Conservation (phyloP, 768 basidiomycete genomes). For the Lactarius psammicola region DNA sequence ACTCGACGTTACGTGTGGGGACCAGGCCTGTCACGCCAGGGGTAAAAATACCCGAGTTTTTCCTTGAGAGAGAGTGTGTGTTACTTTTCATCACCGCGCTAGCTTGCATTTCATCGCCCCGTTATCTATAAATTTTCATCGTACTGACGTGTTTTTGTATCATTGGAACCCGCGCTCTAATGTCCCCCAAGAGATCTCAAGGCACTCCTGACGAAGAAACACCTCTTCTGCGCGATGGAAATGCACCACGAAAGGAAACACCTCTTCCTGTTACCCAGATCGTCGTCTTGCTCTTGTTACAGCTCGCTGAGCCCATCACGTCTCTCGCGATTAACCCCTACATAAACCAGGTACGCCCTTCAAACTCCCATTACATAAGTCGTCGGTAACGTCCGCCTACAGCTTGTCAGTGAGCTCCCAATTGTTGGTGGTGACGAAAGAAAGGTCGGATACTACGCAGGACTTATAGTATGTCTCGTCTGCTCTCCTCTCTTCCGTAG, state of each 20-base stretch:
- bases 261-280: constrained; percentile 50
- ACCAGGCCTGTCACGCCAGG: too few relatives aligned
- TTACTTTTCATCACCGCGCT: too few relatives aligned
- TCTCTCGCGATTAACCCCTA: constrained; percentile 50
- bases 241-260: constrained; percentile 32
- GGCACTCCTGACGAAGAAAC: constrained; percentile 10
- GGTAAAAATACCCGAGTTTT: too few relatives aligned
- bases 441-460: constrained; percentile 50
- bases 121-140: not conserved
- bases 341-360: constrained; percentile 44
- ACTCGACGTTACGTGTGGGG: too few relatives aligned
- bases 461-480: constrained; percentile 43
- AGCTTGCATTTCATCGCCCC: too few relatives aligned
- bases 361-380: not conserved
- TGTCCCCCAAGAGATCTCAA: constrained; percentile 3
- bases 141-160: not conserved
- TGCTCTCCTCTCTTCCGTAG: not conserved
- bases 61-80: too few relatives aligned
- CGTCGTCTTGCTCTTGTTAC: constrained; percentile 43
- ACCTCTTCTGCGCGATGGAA: constrained; percentile 10
- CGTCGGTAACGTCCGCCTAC: not conserved
- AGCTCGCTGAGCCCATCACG: constrained; percentile 49
- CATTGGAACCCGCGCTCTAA: not conserved
- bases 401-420: constrained; percentile 46
- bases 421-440: constrained; percentile 45